Base-by-base conservation (phyloP, 2,329 filamentous ascomycete species). In the Cladosporium sp. region DNA sequence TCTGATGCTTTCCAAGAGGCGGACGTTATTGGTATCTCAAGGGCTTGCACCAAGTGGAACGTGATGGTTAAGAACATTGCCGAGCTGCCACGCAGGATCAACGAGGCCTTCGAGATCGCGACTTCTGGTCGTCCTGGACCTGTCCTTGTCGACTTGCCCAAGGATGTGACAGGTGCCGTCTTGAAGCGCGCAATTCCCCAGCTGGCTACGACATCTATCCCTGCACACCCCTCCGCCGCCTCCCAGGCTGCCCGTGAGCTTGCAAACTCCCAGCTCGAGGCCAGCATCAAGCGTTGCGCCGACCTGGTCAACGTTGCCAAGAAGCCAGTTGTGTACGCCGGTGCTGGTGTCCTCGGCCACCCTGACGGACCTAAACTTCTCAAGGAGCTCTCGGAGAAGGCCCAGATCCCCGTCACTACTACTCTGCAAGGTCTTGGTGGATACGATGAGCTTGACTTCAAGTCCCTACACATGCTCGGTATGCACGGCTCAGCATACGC, bases 401-500 rank as follows among this genome's bases (percentile, higher is more conserved):
- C 87, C 34, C 88, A 86, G 59, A 95, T 97, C 63, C 94, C 94
- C 50, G 94, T 99, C 40, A 97, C 93, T 15, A 97, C 94, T 24
- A 97, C 94, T 55, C 86, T 99, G 6, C 92, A 96, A 69, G 94
- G 92, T 66, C 84, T 99, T 8, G 94, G 94, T 67, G 90, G 85
- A 20, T 97, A 88, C 65, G 92, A 97, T 68, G 94, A 97, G 78
- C 83, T 94, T 12, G 91, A 97, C 69, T 85, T 91, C 64, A 97
- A 96, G 83, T 89, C 92, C 44, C 82, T 97, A 52, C 92, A 97
- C 78, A 99, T 99, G 94, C 85, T 97, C 28, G 94, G 94, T 63
- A 97, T 97, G 94, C 93, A 97, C 79, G 94, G 94, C 60, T 89
- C 92, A 8, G 92, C 91, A 7, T 99, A 96, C 70, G 94, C 94